Base-by-base conservation (phyloP, 192 early-diverging fungal genomes). In the Podochytrium sp. region DNA sequence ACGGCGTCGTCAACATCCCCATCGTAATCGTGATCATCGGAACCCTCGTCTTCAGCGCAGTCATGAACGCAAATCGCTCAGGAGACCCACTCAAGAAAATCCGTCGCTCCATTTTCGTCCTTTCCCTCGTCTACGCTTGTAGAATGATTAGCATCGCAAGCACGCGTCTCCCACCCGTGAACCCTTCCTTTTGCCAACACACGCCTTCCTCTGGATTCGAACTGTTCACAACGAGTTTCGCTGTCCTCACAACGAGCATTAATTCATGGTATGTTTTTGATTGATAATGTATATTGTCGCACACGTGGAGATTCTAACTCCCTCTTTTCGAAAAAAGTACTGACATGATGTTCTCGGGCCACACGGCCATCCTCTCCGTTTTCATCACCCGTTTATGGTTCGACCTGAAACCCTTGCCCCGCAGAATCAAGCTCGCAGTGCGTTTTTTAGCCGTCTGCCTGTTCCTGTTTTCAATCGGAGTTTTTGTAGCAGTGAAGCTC, bases 311-410 rank as follows among this genome's bases (percentile, higher is more conserved):
- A n/a, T n/a, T n/a, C n/a, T n/a, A n/a, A n/a, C n/a, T n/a, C n/a
- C n/a, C n/a, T n/a, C n/a, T n/a, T n/a, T 47, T 16, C 10, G 12
- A 20, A 16, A 0, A 47, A 16, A 20, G 43, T 1, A 57, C 14
- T 14, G 61, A 63, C 10, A 63, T 63, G 61, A 63, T 63, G 61
- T 63, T 38, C 29, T 40, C 35, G 2, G 61, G 61, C 16, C 61
- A 63, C 39, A 40, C 61, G 7, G 20, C 61, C 14, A 39, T 63
- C 12, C 20, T 63, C 20, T 63, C 61, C 10, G 29, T 16, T 1
- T 18, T 63, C 29, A 16, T 29, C 2, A 63, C 38, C 16, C 33
- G 61, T 0, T 20, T 63, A 14, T 32, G 34, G 37, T 63, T 38
- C 29, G 61, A 63, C 29, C 14, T 18, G 16, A 16, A 16, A 32